A percentile compares a stretch with the other conserved stretches of the same genome.
Conservation (phyloP, 2,329 filamentous ascomycete genomes). For the Talaromyces sp. region DNA sequence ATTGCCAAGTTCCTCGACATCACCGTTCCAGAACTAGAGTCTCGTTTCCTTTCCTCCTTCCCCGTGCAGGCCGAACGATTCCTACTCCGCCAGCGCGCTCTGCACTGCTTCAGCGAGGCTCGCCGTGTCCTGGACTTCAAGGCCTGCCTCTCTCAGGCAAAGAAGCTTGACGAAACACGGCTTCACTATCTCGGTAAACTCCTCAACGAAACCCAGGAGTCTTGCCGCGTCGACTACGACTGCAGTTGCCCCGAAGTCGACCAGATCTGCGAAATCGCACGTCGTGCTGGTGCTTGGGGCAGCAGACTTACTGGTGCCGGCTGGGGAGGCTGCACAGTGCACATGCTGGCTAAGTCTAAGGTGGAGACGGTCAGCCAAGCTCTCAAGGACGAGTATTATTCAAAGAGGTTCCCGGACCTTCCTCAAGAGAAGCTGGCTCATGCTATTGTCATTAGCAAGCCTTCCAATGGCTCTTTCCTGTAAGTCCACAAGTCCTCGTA, state of each 20-base stretch:
- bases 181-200: constrained; percentile 70
- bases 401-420: constrained; percentile 61
- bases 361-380: constrained; percentile 72
- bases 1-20: constrained; percentile 68
- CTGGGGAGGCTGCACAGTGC: constrained; percentile 95
- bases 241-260: constrained; percentile 94
- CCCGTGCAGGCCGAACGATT: constrained; percentile 83
- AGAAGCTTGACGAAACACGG: constrained; percentile 59
- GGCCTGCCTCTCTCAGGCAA: constrained; percentile 57
- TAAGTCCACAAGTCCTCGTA: constrained; percentile 25
- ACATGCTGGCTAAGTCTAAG: constrained; percentile 79
- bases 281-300: constrained; percentile 73
- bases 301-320: constrained; percentile 86
- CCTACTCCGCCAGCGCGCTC: constrained; percentile 77
- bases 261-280: constrained; percentile 73
- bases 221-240: constrained; percentile 81
- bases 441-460: constrained; percentile 84
- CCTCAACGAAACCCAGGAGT: constrained; percentile 84
- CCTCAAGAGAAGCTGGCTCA: constrained; percentile 67
- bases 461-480: constrained; percentile 46
- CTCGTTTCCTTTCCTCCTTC: constrained; percentile 78
- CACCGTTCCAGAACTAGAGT: constrained; percentile 64
- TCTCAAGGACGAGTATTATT: constrained; percentile 77
- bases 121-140: constrained; percentile 80
- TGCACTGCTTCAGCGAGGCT: constrained; percentile 89